Evolutionary conservation across 176 grass and related monocot genomes (phyloP), one percentile per base, ranked within the genome.

Genomic region (Carex kokanica): DNA sequence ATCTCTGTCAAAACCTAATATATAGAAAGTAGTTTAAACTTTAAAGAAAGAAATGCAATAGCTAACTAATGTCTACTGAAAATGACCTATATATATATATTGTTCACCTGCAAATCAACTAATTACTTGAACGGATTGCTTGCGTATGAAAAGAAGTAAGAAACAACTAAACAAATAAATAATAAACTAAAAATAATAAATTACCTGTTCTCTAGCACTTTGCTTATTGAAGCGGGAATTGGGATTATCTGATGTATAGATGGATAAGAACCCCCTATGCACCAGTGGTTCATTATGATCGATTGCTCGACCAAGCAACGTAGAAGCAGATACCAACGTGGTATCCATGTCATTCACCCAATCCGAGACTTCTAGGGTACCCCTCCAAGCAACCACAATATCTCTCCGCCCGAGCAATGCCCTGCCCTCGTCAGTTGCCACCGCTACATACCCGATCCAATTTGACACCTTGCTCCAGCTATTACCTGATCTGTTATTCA

Each of bases 361-460:
- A 74, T 98, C 95, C 61, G 84, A 71, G 41, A 64, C 34, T 23
- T 88, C 73, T 82, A 86, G 71, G 63, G 91, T 98, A 62, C 91
- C 92, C 64, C 95, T 86, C 95, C 95, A 95, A 34, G 32, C 32
- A 34, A 34, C 91, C 41, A 94, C 85, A 73, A 95, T 60, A 79
- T 95, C 95, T 67, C 92, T 87, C 84, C 95, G 78, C 82, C 95
- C 89, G 7, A 89, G 78, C 74, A 65, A 81, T n/a, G 86, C 89
- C 15, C 74, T 87, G 32, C 80, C 89, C 57, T 59, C 69, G 63
- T 98, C 95, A 32, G 95, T 93, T 60, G 92, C 88, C 60, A 94
- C 92, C 61, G 92, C 94, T 2, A 94, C 85, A 81, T 91, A 97
- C 5, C 94, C 94, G 65, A 97, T 94, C 92, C 92, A 97, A 63